phyloP scores from a whole-genome alignment of 148 eudicot species.

The Rhododendron simsii region DNA sequence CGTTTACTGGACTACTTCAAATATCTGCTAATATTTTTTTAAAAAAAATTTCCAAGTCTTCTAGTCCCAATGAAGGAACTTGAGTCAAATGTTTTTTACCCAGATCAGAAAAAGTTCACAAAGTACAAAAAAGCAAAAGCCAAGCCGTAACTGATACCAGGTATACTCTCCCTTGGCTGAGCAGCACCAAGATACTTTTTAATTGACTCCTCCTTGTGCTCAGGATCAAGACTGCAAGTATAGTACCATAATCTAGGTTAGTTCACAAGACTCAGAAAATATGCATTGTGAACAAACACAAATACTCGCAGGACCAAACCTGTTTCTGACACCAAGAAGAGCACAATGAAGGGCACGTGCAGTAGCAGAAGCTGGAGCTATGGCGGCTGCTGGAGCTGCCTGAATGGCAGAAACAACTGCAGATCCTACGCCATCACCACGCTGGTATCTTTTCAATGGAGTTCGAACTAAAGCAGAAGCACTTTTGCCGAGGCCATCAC shows the following conservation, averaged over 20 bases:
- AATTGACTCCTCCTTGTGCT: conserved; percentile 73
- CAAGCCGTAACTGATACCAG: conserved; percentile 10
- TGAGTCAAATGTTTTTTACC: neutral
- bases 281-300: neutral
- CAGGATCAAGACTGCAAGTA: conserved; percentile 80
- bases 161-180: conserved; percentile 23
- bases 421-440: conserved; percentile 70
- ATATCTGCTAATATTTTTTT: neutral
- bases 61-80: neutral
- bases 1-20: neutral
- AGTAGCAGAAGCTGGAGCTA: conserved; percentile 92
- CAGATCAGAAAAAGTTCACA: neutral
- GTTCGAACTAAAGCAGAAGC: conserved; percentile 73
- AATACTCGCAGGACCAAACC: conserved; percentile 28
- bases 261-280: neutral
- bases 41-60: neutral
- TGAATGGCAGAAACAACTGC: conserved; percentile 74
- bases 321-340: conserved; percentile 88
- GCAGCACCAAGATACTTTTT: conserved; percentile 69
- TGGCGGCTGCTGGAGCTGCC: conserved; percentile 90
- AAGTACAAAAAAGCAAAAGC: neutral
- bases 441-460: conserved; percentile 78
- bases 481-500: conserved; percentile 72
- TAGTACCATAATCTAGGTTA: neutral
- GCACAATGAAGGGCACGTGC: conserved; percentile 84